Evolutionary conservation across 1,139 yeast species (phyloP).

Genomic region (Diutina sp.): DNA sequence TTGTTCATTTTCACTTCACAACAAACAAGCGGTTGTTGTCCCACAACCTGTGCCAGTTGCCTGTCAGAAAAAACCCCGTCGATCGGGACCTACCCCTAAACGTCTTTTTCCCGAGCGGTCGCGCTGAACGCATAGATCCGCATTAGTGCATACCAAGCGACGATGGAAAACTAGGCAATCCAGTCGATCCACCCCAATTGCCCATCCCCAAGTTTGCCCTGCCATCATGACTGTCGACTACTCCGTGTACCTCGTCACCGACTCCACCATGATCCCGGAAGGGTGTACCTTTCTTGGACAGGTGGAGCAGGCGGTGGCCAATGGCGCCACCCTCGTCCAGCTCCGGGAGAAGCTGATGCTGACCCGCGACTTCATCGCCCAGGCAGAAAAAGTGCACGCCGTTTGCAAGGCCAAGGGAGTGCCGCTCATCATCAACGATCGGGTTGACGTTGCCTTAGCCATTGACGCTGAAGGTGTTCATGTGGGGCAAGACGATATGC

Average conservation of each 20-base stretch:
- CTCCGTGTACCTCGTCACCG: conserved; percentile 69
- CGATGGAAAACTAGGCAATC: not conserved
- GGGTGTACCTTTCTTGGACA: conserved; percentile 47
- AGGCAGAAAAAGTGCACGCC: conserved; percentile 49
- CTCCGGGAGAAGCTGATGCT: conserved; percentile 67
- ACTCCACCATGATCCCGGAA: conserved; percentile 62
- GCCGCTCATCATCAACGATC: conserved; percentile 78
- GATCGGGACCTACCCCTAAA: no score
- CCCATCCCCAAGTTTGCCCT: not conserved
- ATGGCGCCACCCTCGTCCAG: conserved; percentile 77
- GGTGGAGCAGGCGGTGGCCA: conserved; percentile 46
- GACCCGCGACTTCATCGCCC: conserved; percentile 52
- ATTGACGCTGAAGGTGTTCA: conserved; percentile 88
- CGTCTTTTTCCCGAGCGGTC: not conserved
- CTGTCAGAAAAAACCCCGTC: no score
- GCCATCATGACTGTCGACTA: conserved; percentile 29
- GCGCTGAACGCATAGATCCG: not conserved
- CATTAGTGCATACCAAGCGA: not conserved
- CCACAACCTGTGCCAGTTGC: no score
- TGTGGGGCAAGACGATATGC: conserved; percentile 90
- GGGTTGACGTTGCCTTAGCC: conserved; percentile 85
- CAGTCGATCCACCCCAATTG: not conserved
- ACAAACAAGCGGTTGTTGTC: no score
- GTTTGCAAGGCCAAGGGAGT: conserved; percentile 47
- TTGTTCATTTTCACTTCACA: no score